Conservation (phyloP, 306 rosid species). For the Gastrolobium villosum region DNA sequence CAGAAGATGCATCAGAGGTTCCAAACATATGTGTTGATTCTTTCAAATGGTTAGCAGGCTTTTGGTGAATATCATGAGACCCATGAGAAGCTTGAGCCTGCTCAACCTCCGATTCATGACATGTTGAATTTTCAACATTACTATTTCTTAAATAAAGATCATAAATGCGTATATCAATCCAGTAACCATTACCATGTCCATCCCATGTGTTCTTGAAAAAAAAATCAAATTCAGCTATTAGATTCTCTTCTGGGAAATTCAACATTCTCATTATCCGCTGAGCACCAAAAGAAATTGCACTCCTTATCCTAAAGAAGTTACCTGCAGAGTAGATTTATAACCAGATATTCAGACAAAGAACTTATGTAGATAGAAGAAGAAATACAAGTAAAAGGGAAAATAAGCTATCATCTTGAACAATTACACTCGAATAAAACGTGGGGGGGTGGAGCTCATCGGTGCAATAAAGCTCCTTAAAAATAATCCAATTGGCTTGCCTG, state of each 20-base stretch:
- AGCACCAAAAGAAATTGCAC: constrained; percentile 83
- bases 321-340: constrained; percentile 56
- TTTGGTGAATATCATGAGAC: constrained; percentile 40
- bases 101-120: constrained; percentile 54
- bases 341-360: constrained; percentile 23
- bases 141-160: constrained; percentile 53
- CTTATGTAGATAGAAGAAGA: constrained; percentile 9
- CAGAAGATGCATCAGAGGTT: constrained; percentile 47
- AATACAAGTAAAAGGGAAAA: neutral
- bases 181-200: constrained; percentile 80
- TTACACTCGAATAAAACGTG: neutral
- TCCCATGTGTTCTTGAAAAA: constrained; percentile 85
- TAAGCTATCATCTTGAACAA: neutral
- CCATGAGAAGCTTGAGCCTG: constrained; percentile 33
- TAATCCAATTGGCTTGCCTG: neutral
- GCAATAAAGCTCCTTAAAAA: neutral
- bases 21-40: constrained; percentile 43
- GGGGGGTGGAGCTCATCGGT: neutral
- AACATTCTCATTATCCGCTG: constrained; percentile 65
- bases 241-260: constrained; percentile 66
- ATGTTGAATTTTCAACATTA: constrained; percentile 44
- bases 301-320: constrained; percentile 77
- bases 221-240: constrained; percentile 68
- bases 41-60: constrained; percentile 48
- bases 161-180: constrained; percentile 60